A percentile compares a stretch with the other conserved stretches of the same genome.
These are phyloP conservation scores for Fusarium sp. DNA, from an alignment of 2,329 filamentous ascomycete species.

Conservation along the genomic window DNA sequence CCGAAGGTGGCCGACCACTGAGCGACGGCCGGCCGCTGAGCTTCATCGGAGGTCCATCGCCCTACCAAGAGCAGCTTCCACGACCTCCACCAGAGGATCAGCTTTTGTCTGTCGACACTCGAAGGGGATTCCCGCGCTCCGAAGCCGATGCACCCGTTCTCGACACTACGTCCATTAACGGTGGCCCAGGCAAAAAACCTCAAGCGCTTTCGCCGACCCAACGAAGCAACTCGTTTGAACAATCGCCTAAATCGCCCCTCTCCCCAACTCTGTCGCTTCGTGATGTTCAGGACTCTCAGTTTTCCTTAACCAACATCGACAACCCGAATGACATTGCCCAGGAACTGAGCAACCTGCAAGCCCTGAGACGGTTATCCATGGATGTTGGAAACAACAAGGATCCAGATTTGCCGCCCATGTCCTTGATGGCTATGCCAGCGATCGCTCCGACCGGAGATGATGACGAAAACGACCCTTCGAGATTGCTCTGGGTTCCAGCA, in stretches of 20 bases:
- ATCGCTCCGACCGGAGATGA: slow-evolving; percentile 78
- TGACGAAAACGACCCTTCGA: slow-evolving; percentile 88
- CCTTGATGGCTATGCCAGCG: slow-evolving; percentile 76
- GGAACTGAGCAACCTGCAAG: slow-evolving; percentile 92
- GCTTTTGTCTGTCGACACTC: slow-evolving; percentile 51
- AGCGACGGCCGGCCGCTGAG: slow-evolving; percentile 78
- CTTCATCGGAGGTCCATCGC: slow-evolving; percentile 70
- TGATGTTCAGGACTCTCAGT: slow-evolving; percentile 71
- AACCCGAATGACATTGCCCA: slow-evolving; percentile 90
- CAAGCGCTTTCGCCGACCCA: slow-evolving; percentile 58
- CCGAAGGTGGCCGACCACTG: slow-evolving; percentile 70
- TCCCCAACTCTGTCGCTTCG: slow-evolving; percentile 67
- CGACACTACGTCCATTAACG: slow-evolving; percentile 44
- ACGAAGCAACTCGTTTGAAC: slow-evolving; percentile 56
- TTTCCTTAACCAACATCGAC: slow-evolving; percentile 89
- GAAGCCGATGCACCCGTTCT: slow-evolving; percentile 58
- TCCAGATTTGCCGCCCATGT: slow-evolving; percentile 79
- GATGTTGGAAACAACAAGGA: slow-evolving; percentile 81
- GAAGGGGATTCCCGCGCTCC: slow-evolving; percentile 58
- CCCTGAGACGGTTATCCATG: slow-evolving; percentile 93
- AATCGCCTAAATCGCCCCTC: slow-evolving; percentile 55
- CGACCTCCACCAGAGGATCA: slow-evolving; percentile 47
- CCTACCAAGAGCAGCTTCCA: slow-evolving; percentile 64
- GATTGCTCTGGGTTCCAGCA: slow-evolving; percentile 95
- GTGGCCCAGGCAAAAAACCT: slow-evolving; percentile 54